Percentiles rank a stretch among this genome's conserved stretches.
These are phyloP conservation scores for Marasmius tenuissimus DNA, from an alignment of 1,284 basidiomycete species.

Conservation along the genomic window DNA sequence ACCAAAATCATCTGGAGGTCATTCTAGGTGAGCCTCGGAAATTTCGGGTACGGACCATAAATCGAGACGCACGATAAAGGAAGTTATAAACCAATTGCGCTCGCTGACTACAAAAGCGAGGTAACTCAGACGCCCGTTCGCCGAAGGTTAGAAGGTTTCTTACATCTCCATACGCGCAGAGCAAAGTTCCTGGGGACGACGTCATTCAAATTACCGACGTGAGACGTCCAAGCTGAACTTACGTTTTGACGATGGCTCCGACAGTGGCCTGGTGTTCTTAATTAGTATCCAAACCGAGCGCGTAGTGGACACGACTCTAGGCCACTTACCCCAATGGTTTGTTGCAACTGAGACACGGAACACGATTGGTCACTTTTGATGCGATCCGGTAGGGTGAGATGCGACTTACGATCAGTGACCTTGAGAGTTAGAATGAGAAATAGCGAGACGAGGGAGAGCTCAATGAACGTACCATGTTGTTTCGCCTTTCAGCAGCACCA, in stretches of 20 bases:
- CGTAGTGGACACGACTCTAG: not conserved
- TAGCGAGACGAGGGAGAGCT: not conserved
- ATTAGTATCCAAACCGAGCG: slow-evolving; percentile 6
- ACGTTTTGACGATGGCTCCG: slow-evolving; percentile 63
- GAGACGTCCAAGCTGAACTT: slow-evolving; percentile 22
- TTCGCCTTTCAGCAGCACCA: slow-evolving; percentile 35
- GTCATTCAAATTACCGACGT: not conserved
- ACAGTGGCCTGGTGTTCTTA: slow-evolving; percentile 45
- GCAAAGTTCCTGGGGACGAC: slow-evolving; percentile 49
- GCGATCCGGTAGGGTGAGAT: not conserved
- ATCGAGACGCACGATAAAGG: slow-evolving; percentile 47
- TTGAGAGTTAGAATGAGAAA: slow-evolving; percentile 10
- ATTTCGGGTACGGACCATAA: slow-evolving; percentile 4
- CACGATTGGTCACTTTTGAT: not conserved
- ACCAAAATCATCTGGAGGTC: slow-evolving; percentile 41
- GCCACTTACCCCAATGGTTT: slow-evolving; percentile 52
- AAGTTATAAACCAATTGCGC: slow-evolving; percentile 53
- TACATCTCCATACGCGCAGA: slow-evolving; percentile 71
- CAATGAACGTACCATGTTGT: slow-evolving; percentile 49
- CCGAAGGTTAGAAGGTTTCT: slow-evolving; percentile 19
- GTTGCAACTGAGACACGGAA: slow-evolving; percentile 45
- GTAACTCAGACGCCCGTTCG: not conserved
- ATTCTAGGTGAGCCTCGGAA: not conserved
- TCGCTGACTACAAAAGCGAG: slow-evolving; percentile 52
- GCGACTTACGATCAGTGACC: slow-evolving; percentile 50